These are phyloP conservation scores for Pseudogymnoascus sp. DNA, from an alignment of 2,329 filamentous ascomycete species.

Conservation along the genomic window DNA sequence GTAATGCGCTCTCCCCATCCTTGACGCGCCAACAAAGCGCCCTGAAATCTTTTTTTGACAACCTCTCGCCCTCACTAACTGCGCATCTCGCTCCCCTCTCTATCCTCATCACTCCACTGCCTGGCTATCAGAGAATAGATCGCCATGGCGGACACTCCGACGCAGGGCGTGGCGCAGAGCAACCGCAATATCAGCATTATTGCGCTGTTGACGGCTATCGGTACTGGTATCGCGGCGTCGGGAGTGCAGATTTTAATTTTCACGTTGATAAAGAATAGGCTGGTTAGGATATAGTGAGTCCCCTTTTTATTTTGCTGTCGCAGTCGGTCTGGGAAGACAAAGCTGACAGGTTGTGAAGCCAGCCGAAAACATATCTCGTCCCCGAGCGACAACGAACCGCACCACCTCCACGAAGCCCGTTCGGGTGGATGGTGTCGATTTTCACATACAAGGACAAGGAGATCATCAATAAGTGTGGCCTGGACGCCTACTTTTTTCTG, in stretches of 20 bases:
- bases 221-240: slow-evolving; percentile 26
- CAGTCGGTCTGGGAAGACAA: slow-evolving; percentile 10
- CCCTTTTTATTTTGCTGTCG: slow-evolving; percentile 6
- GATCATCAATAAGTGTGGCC: slow-evolving; percentile 88
- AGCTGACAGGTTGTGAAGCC: slow-evolving; percentile 40
- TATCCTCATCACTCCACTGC: neutral
- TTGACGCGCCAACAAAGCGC: slow-evolving; percentile 4
- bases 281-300: slow-evolving; percentile 75
- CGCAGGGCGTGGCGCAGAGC: slow-evolving; percentile 18
- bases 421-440: slow-evolving; percentile 48
- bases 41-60: neutral
- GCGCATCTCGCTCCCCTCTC: neutral
- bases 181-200: slow-evolving; percentile 27
- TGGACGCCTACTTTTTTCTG: slow-evolving; percentile 96
- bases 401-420: slow-evolving; percentile 55
- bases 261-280: slow-evolving; percentile 65
- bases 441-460: slow-evolving; percentile 66
- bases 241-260: slow-evolving; percentile 58
- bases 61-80: neutral
- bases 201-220: slow-evolving; percentile 27
- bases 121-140: neutral
- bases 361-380: slow-evolving; percentile 79
- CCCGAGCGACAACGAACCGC: slow-evolving; percentile 76
- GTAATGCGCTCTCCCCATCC: neutral
- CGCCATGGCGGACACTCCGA: neutral